Base-by-base conservation (phyloP, 208 protist genomes). In the Trypanosoma scelopori region DNA sequence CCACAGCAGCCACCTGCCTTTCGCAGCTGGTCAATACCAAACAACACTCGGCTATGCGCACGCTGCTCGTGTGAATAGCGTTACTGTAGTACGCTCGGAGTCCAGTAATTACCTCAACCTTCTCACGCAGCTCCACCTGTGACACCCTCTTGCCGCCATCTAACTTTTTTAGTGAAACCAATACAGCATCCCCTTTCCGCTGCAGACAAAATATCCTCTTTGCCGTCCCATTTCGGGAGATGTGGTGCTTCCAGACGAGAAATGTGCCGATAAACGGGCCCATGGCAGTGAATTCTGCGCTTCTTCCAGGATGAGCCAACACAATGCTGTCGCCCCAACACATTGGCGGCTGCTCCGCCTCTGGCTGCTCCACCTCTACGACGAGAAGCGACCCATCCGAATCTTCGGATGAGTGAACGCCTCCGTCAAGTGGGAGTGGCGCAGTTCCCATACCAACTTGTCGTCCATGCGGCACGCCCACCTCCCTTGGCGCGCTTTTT, bases 211-310 rank as follows among this genome's bases (percentile, higher is more conserved):
- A 72, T 43, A 74, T 55, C 5, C 84, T 80, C 11, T 64, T 71
- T 23, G 81, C 78, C 1, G 66, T 68, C 20, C 81, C 74, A 20
- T 58, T 65, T 45, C 84, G 78, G 13, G 81, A 87, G 48, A 80
- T 57, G 67, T 90, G 84, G 50, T 90, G 84, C 65, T 90, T 90
- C 64, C 72, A 63, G 5, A 87, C 60, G 53, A 53, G 52, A 74
- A 87, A 69, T 13, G 51, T 69, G 28, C 58, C 65, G 25, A 47
- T 56, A 59, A 32, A 39, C 22, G 55, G 52, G 43, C 41, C 32
- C 5, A 22, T 22, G 22, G 49, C 51, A 30, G 51, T 39, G 18
- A 49, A 58, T 28, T 52, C 48, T 39, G 9, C 3, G 18, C 18
- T 1, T 47, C 42, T 30, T 22, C 7, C 18, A 5, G 2, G 9